Evolutionary conservation across 805 yeast species (phyloP).

Genomic region (Saccharomycopsis schoenii): DNA sequence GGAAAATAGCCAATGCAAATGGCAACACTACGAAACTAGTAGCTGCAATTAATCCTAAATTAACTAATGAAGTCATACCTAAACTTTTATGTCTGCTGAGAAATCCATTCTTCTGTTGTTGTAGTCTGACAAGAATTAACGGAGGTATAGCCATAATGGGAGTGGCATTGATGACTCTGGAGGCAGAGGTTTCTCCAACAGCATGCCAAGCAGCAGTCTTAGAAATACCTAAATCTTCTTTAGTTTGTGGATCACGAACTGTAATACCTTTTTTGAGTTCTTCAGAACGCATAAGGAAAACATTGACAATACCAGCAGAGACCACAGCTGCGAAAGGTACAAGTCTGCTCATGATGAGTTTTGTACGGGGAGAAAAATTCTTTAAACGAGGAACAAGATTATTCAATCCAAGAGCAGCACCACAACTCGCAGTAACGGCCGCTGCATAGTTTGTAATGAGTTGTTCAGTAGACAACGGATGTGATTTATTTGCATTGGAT

Average conservation of each 20-base stretch:
- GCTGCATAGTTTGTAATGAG: slow-evolving; percentile 67
- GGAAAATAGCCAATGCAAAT: slow-evolving; percentile 91
- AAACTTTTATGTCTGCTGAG: slow-evolving; percentile 55
- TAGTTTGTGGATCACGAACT: slow-evolving; percentile 45
- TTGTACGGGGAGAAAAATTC: slow-evolving; percentile 58
- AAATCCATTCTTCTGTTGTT: slow-evolving; percentile 39
- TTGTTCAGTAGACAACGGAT: slow-evolving; percentile 75
- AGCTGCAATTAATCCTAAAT: slow-evolving; percentile 73
- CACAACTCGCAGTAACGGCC: slow-evolving; percentile 92
- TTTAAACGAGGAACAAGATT: slow-evolving; percentile 81
- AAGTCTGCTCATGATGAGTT: slow-evolving; percentile 65
- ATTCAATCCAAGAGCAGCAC: slow-evolving; percentile 90
- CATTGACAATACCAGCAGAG: slow-evolving; percentile 92
- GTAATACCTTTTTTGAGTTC: slow-evolving; percentile 77
- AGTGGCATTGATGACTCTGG: slow-evolving; percentile 91
- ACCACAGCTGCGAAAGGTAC: slow-evolving; percentile 99
- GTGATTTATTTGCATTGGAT: slow-evolving; percentile 92
- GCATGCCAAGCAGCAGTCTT: slow-evolving; percentile 84
- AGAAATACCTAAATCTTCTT: slow-evolving; percentile 62
- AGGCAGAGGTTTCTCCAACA: slow-evolving; percentile 94
- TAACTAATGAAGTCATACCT: slow-evolving; percentile 57
- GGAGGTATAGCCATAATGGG: slow-evolving; percentile 98
- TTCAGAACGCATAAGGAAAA: slow-evolving; percentile 92
- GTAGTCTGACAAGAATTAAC: slow-evolving; percentile 66
- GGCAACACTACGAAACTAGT: slow-evolving; percentile 88